Evolutionary conservation across 75 land plant species (phyloP), one percentile per base, ranked within the genome.

Genomic region (Isoetes taiwanensis): DNA sequence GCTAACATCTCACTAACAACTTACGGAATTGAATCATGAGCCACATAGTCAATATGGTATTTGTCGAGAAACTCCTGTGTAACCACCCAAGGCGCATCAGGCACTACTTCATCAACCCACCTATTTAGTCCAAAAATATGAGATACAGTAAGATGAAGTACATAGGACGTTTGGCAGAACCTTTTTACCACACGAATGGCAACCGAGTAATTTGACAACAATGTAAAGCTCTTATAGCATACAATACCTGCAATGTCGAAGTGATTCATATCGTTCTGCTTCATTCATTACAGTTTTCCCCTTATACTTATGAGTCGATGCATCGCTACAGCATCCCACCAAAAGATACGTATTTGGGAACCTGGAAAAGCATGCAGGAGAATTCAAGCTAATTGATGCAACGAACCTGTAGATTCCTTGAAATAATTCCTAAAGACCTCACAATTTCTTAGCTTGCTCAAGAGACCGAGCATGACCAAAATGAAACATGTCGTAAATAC

Each of bases 201-300:
- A n/a, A n/a, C n/a, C n/a, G n/a, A n/a, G n/a, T n/a, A n/a, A n/a
- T n/a, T n/a, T n/a, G n/a, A n/a, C n/a, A n/a, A n/a, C n/a, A n/a
- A n/a, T n/a, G n/a, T n/a, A n/a, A n/a, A n/a, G n/a, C 57, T 58
- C n/a, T 4, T 23, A 10, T 23, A 16, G 56, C 12, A 24, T 29
- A 41, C 35, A 17, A 54, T 11, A 86, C 94, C 70, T 87, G 94
- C 94, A 87, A 56, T 87, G 94, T 1, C 94, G 94, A 46, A 87
- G 85, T 0, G 94, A 87, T 63, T 87, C 94, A 61, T 87, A 84
- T n/a, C 94, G 85, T 40, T 87, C 94, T 0, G 56, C 61, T 39
- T 76, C 94, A 3, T 55, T 84, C 94, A 87, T 87, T 16, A 87
- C 94, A 41, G 94, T 87, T 55, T 87, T 87, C 41, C 94, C 94